Percentiles rank a stretch among this genome's conserved stretches.
phyloP scores from a whole-genome alignment of 345 rosid species.

The Arabis alpina region DNA sequence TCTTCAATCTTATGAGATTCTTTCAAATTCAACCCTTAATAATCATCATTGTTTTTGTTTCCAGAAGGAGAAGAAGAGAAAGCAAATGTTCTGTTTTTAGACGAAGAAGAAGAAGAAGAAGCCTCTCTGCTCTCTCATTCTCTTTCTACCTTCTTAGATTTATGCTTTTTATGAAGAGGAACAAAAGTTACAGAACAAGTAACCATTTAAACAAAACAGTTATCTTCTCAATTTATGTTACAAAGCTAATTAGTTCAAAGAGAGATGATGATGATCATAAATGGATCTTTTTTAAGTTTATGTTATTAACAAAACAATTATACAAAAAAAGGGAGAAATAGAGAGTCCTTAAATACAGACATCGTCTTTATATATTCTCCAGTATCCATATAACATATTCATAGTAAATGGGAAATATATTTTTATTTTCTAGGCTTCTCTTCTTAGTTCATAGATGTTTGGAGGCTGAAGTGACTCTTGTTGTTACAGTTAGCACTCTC shows the following conservation, averaged over 20 bases:
- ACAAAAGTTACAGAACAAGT: slow-evolving; percentile 6
- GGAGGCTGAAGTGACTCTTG: slow-evolving; percentile 14
- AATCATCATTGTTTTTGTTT: slow-evolving; percentile 23
- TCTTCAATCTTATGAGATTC: not conserved
- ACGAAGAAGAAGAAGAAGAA: slow-evolving; percentile 57
- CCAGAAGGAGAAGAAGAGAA: slow-evolving; percentile 39
- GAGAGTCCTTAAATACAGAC: slow-evolving; percentile 8
- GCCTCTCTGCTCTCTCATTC: slow-evolving; percentile 10
- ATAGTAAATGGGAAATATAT: not conserved
- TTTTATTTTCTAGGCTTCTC: not conserved
- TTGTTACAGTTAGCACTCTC: slow-evolving; percentile 17
- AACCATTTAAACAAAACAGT: slow-evolving; percentile 18
- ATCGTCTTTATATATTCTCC: slow-evolving; percentile 17
- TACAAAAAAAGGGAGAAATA: not conserved
- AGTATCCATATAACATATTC: not conserved
- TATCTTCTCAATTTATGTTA: slow-evolving; percentile 23
- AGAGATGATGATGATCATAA: not conserved
- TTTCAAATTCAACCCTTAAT: not conserved
- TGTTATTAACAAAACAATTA: slow-evolving; percentile 9
- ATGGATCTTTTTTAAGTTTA: not conserved
- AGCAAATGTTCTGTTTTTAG: slow-evolving; percentile 41
- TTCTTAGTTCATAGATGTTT: not conserved
- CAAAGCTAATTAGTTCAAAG: slow-evolving; percentile 25
- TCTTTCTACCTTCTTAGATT: slow-evolving; percentile 11
- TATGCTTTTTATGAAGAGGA: slow-evolving; percentile 31